A percentile compares a stretch with the other conserved stretches of the same genome.
These are phyloP conservation scores for Fusarium algeriense DNA, from an alignment of 2,329 filamentous ascomycete species.

Conservation along the genomic window DNA sequence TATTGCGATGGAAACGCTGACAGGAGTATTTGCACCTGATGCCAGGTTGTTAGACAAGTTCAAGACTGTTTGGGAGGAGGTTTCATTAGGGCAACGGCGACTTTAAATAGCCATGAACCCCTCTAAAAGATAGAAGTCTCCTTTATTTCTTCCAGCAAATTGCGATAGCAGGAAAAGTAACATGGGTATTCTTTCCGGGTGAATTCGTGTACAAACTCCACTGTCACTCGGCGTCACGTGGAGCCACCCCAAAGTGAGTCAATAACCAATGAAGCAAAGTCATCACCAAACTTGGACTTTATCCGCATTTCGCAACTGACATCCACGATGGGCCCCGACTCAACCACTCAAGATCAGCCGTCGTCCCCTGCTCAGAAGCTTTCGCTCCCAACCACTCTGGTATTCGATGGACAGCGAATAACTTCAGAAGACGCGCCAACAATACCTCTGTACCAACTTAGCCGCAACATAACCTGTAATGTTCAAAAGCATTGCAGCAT, in stretches of 20 bases:
- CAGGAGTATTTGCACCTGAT: neutral
- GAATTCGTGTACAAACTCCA: neutral
- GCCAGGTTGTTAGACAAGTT: neutral
- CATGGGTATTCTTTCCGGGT: rapidly evolving
- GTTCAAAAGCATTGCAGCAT: slow-evolving; percentile 17
- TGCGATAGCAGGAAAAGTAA: neutral
- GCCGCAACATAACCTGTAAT: neutral
- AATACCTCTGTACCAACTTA: slow-evolving; percentile 29
- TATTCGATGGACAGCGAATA: slow-evolving; percentile 23
- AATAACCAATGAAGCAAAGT: neutral
- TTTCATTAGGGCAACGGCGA: neutral
- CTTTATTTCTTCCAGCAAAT: neutral
- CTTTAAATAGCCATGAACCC: too few relatives aligned
- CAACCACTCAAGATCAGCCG: neutral
- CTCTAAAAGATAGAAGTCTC: neutral
- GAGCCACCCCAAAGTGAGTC: neutral
- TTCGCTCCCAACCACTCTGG: neutral
- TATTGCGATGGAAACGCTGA: neutral
- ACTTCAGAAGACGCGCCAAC: neutral
- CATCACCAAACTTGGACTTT: slow-evolving; percentile 2
- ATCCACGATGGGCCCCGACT: neutral
- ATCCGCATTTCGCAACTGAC: neutral
- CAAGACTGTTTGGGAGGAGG: slow-evolving; percentile 13
- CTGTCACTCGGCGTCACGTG: slow-evolving; percentile 9
- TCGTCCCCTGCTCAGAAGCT: too few relatives aligned